A percentile compares a stretch with the other conserved stretches of the same genome.
These are phyloP conservation scores for Daucus carota DNA, from an alignment of 129 eudicot genomes.

Conservation along the genomic window DNA sequence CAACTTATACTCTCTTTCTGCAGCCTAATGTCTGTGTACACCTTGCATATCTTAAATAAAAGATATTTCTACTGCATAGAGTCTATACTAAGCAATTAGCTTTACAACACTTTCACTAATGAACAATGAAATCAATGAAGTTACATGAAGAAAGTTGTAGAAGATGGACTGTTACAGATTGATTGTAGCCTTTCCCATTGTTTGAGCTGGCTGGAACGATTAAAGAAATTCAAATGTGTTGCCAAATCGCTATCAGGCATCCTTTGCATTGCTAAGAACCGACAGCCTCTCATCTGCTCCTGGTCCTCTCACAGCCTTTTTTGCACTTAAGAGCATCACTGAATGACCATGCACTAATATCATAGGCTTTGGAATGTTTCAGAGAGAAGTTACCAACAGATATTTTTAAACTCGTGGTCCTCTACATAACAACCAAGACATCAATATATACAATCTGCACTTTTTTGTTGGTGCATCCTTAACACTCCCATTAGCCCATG, in stretches of 20 bases:
- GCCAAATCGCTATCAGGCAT: slow-evolving; percentile 43
- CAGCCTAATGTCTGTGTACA: neutral
- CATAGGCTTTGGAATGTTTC: slow-evolving; percentile 23
- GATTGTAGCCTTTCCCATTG: slow-evolving; percentile 6
- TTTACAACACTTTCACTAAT: neutral
- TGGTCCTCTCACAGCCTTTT: slow-evolving; percentile 44
- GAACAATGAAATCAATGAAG: too few species aligned
- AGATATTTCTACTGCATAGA: neutral
- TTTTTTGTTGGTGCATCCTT: slow-evolving; percentile 26
- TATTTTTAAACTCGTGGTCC: slow-evolving; percentile 8
- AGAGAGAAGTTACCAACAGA: slow-evolving; percentile 18
- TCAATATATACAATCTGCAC: slow-evolving; percentile 30
- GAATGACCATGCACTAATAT: slow-evolving; percentile 26
- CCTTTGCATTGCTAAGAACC: slow-evolving; percentile 45
- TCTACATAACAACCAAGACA: slow-evolving; percentile 5
- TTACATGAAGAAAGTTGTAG: neutral
- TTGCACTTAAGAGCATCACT: slow-evolving; percentile 30
- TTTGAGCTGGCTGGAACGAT: slow-evolving; percentile 13
- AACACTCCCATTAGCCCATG: slow-evolving; percentile 11
- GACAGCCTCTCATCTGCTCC: slow-evolving; percentile 41
- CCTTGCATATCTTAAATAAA: too few species aligned
- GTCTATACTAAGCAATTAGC: slow-evolving; percentile 10
- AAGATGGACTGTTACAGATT: slow-evolving; percentile 1
- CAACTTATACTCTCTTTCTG: neutral
- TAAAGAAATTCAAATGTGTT: slow-evolving; percentile 24